Base-by-base conservation (phyloP, 768 basidiomycete species). In the Pleurotus tuoliensis region DNA sequence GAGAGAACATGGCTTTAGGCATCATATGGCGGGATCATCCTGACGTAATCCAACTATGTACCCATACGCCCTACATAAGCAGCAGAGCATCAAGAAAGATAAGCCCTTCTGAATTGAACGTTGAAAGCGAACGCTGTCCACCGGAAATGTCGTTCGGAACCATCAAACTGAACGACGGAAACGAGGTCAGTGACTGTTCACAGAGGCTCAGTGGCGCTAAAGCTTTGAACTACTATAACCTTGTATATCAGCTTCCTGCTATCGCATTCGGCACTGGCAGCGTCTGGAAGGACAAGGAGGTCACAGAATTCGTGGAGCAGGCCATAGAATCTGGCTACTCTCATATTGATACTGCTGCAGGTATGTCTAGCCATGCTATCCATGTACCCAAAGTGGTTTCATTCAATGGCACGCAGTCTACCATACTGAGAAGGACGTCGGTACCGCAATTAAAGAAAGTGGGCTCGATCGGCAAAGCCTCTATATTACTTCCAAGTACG, bases 241-340 rank as follows among this genome's bases (percentile, higher is more conserved):
- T 13, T 20, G 48, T 27, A 8, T 8, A 13, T n/a, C 25, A 55
- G 54, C 80, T 88, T 45, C 86, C 86, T 11, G 67, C 70, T 15
- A 81, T 88, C 55, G 86, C 84, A 0, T 87, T 79, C 66, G 86
- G 86, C 1, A 81, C 84, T 0, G 84, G 85, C 5, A 75, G 73
- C 27, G 77, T 70, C 15, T 66, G 71, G 48, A 77, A 73, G 49
- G 67, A 67, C 46, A 73, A 68, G 64, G 82, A 86, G 58, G 80
- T 82, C 8, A 77, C 81, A 30, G 71, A 71, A 39, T 80, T 79
- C 57, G 78, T 85, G 38, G 73, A 78, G 45, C 79, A 81, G 61
- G 86, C 87, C 3, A 67, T 88, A 0, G 78, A 86, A 13, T 63
- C 70, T 1, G 86, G 86, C 0, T 87, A 88, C 62, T 73, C 73